Evolutionary conservation across 306 rosid genomes (phyloP).

Genomic region (Pachyrhizus erosus): DNA sequence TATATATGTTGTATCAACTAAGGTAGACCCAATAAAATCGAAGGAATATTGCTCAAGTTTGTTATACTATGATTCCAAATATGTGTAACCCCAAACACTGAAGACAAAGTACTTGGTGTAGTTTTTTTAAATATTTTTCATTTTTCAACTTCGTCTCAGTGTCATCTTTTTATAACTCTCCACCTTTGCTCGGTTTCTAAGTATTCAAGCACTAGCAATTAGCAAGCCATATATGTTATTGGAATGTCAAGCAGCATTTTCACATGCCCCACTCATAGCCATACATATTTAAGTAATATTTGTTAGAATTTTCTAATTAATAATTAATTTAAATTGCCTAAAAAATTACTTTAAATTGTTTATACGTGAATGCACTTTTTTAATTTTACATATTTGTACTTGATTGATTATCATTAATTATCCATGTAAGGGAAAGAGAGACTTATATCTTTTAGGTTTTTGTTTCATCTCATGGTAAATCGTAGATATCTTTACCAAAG

Average conservation of each 20-base stretch:
- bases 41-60: background rate
- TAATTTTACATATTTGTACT: no score
- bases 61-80: slow-evolving; percentile 23
- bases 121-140: background rate
- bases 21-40: background rate
- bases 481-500: no score
- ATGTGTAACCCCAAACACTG: slow-evolving; percentile 43
- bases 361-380: no score
- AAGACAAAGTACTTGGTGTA: slow-evolving; percentile 48
- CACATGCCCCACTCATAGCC: background rate
- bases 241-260: background rate
- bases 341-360: no score
- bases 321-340: background rate
- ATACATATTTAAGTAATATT: background rate
- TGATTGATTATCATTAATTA: no score
- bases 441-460: no score
- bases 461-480: no score
- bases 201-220: slow-evolving; percentile 36
- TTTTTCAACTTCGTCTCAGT: background rate
- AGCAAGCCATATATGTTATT: slow-evolving; percentile 19
- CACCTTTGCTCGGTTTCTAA: slow-evolving; percentile 39
- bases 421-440: background rate
- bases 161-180: slow-evolving; percentile 19
- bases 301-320: background rate
- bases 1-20: slow-evolving; percentile 34